Percentiles rank a stretch among this genome's conserved stretches.
These are phyloP conservation scores for Nicotiana tabacum DNA, from an alignment of 257 asterid genomes.

Conservation along the genomic window DNA sequence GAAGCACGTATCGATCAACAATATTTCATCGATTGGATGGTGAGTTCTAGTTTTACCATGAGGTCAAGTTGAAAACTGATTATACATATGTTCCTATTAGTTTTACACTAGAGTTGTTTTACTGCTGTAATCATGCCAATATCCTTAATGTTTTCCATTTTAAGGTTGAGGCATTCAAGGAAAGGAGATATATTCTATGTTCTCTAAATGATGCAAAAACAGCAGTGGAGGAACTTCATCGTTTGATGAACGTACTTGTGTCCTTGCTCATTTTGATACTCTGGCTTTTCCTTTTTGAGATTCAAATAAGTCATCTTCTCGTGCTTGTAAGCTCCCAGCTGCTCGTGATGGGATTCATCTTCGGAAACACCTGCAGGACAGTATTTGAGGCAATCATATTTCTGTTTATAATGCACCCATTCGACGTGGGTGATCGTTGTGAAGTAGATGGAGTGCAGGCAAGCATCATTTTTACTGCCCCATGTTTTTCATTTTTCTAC, in stretches of 20 bases:
- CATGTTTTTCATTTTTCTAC: background rate
- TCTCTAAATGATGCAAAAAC: conserved; percentile 89
- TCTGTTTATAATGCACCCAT: conserved; percentile 88
- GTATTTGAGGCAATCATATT: conserved; percentile 87
- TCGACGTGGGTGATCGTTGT: conserved; percentile 90
- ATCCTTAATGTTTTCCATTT: background rate
- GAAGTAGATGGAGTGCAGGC: conserved; percentile 88
- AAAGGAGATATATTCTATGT: conserved; percentile 74
- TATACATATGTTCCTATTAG: background rate
- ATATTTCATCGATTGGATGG: conserved; percentile 87
- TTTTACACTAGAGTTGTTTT: background rate
- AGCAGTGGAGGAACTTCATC: conserved; percentile 76
- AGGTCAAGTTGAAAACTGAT: too few relatives aligned
- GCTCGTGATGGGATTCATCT: conserved; percentile 72
- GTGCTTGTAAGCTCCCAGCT: conserved; percentile 78
- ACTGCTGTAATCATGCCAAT: background rate
- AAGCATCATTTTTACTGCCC: conserved; percentile 6
- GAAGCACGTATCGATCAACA: conserved; percentile 68
- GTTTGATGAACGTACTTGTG: conserved; percentile 57
- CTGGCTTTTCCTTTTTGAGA: conserved; percentile 78
- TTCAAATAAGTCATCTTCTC: conserved; percentile 65
- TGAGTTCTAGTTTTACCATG: conserved; percentile 14
- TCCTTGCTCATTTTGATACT: conserved; percentile 38
- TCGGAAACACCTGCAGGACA: conserved; percentile 86
- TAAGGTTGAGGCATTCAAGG: conserved; percentile 81